Base-by-base conservation (phyloP, 2,329 filamentous ascomycete genomes). In the Xylariaceae sp. region DNA sequence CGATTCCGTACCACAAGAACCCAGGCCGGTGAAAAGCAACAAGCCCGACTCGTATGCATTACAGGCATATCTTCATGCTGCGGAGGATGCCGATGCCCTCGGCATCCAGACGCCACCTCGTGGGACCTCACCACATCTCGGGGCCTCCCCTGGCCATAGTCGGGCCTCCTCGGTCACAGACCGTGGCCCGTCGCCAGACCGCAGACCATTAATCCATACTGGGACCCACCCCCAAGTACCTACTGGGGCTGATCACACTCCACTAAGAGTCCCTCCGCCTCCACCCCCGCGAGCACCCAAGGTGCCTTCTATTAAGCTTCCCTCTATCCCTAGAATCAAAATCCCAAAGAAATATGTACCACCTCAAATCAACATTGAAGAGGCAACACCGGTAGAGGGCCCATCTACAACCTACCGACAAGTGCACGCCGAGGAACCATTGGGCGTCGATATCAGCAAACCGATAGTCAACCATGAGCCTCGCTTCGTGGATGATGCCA, bases 301-400 rank as follows among this genome's bases (percentile, higher is more conserved):
- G 24, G 57, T 68, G 1, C 64, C 67, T 0, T 59, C 60, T 0
- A 52, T 73, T 7, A 37, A 51, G 0, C 54, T 69, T 2, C 65
- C 69, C 0, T 66, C 68, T 0, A 46, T 71, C 1, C 59, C 59
- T 2, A 65, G 64, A 18, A 53, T 71, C 0, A 54, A 61, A 0
- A 52, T 68, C 9, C 65, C 71, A 0, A 72, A 65, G 50, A 65
- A 66, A 48, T 67, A 71, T 50, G 44, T 53, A 1, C 67, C 70
- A 1, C 68, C 67, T 0, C 48, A 51, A 12, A 60, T 71, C 13
- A 52, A 48, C 3, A 43, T 66, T 1, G 34, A 60, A 11, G 51
- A 37, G 9, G 56, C 63, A 1, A 61, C 59, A 2, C 61, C 62
- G 0, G 26, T 55, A 1, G 59, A 47, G 1, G 39, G 37, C 4